These are phyloP conservation scores for Aspergillus haitiensis DNA, from an alignment of 495 filamentous ascomycete genomes.

Conservation along the genomic window DNA sequence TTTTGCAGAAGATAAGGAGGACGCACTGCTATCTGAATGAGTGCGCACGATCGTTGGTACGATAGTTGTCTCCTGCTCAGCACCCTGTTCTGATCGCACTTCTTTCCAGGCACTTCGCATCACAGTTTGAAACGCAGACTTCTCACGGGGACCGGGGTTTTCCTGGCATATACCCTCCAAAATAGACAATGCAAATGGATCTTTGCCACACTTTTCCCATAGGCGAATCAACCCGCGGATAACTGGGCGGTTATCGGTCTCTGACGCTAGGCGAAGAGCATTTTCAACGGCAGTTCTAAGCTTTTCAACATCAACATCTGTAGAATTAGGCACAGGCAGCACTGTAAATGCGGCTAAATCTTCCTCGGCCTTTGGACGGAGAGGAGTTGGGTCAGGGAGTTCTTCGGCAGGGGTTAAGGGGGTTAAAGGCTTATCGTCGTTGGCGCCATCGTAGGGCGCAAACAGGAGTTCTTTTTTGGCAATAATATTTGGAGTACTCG, in stretches of 20 bases:
- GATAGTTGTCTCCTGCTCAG: slow-evolving; percentile 5
- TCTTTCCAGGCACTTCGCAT: slow-evolving; percentile 30
- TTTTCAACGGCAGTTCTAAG: slow-evolving; percentile 27
- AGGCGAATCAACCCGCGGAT: slow-evolving; percentile 31
- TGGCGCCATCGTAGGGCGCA: slow-evolving; percentile 21
- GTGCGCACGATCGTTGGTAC: slow-evolving; percentile 17
- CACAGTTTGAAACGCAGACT: slow-evolving; percentile 28
- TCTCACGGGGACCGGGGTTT: slow-evolving; percentile 27
- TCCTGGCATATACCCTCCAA: slow-evolving; percentile 29
- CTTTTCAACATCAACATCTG: slow-evolving; percentile 30
- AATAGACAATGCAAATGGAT: slow-evolving; percentile 29
- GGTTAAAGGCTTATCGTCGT: slow-evolving; percentile 18
- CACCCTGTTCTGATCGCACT: slow-evolving; percentile 18
- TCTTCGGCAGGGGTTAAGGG: slow-evolving; percentile 23
- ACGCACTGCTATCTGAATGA: slow-evolving; percentile 46
- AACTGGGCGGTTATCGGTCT: slow-evolving; percentile 29
- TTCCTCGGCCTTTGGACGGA: slow-evolving; percentile 13
- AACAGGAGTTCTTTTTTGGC: slow-evolving; percentile 22
- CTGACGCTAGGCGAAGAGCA: slow-evolving; percentile 25
- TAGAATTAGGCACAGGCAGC: slow-evolving; percentile 26
- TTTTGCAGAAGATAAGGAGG: slow-evolving; percentile 46
- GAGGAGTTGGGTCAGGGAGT: slow-evolving; percentile 4
- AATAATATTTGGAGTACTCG: slow-evolving; percentile 22
- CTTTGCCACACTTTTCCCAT: slow-evolving; percentile 30
- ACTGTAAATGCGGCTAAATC: slow-evolving; percentile 23